Evolutionary conservation across 148 eudicot species (phyloP).

Genomic region (Amaranthus palmeri): DNA sequence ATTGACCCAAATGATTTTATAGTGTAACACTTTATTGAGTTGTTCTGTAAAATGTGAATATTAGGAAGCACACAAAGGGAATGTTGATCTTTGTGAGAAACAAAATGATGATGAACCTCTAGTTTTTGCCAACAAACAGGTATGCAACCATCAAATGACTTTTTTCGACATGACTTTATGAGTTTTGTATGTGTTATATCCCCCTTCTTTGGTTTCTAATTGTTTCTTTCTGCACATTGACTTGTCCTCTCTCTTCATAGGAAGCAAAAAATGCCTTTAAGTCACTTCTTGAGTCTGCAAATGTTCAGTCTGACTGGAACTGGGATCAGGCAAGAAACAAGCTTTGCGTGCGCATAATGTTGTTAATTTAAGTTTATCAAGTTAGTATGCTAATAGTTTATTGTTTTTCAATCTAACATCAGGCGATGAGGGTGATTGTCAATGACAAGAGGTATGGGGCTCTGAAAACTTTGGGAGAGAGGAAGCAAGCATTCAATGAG

Average conservation of each 20-base stretch:
- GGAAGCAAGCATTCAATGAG: constrained; percentile 97
- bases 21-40: not conserved
- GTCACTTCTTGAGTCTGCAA: constrained; percentile 74
- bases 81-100: constrained; percentile 52
- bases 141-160: constrained; percentile 18
- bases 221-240: not conserved
- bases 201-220: not conserved
- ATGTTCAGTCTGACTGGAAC: constrained; percentile 91
- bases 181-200: not conserved
- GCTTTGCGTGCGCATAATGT: not conserved
- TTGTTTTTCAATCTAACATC: constrained; percentile 21
- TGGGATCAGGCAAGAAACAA: constrained; percentile 85
- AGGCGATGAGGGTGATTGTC: constrained; percentile 95
- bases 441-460: constrained; percentile 95
- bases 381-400: constrained; percentile 5
- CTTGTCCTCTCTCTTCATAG: constrained; percentile 30
- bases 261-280: constrained; percentile 96
- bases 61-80: constrained; percentile 79
- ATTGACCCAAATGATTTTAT: not conserved
- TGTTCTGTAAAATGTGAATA: constrained; percentile 11
- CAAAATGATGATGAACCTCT: constrained; percentile 64
- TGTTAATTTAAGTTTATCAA: not conserved
- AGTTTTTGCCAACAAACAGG: constrained; percentile 84
- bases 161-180: constrained; percentile 3
- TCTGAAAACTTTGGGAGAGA: constrained; percentile 85